Conservation (phyloP, 2,329 filamentous ascomycete genomes). For the Ophiostoma tasmaniense region DNA sequence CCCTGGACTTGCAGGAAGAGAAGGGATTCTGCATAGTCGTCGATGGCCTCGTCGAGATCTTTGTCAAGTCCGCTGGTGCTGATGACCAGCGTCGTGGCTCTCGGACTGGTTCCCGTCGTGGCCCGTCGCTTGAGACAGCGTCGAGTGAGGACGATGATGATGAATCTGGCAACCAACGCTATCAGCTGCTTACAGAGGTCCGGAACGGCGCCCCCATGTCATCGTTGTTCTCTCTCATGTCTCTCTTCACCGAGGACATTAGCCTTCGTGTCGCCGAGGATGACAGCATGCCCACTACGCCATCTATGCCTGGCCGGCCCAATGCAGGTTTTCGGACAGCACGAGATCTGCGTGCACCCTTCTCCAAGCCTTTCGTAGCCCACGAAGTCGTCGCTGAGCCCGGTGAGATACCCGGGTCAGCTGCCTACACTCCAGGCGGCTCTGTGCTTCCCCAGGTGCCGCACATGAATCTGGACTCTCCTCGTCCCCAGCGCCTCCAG, state of each 20-base stretch:
- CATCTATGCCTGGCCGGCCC: constrained; percentile 24
- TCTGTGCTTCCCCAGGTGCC: constrained; percentile 55
- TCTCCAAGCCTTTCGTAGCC: constrained; percentile 30
- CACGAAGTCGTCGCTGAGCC: constrained; percentile 22
- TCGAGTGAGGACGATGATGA: constrained; percentile 48
- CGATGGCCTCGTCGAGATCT: constrained; percentile 92
- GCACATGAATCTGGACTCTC: constrained; percentile 59
- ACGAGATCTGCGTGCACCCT: constrained; percentile 29
- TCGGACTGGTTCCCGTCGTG: constrained; percentile 29
- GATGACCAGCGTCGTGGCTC: constrained; percentile 17
- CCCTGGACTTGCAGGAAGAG: constrained; percentile 88
- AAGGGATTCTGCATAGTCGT: constrained; percentile 97
- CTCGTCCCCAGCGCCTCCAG: constrained; percentile 26
- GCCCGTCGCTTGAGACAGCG: constrained; percentile 32
- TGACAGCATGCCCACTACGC: constrained; percentile 32
- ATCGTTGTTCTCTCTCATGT: constrained; percentile 93
- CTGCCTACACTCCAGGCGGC: constrained; percentile 21
- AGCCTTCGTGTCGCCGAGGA: constrained; percentile 67
- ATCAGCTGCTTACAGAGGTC: constrained; percentile 92
- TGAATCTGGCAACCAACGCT: constrained; percentile 60
- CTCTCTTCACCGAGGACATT: constrained; percentile 91
- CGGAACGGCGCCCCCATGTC: constrained; percentile 98
- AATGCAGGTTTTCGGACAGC: constrained; percentile 27
- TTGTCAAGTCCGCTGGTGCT: constrained; percentile 76
- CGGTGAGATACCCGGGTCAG: constrained; percentile 14